phyloP scores from a whole-genome alignment of 108 stramenopile genomes.

The Fistulifera pelliculosa region DNA sequence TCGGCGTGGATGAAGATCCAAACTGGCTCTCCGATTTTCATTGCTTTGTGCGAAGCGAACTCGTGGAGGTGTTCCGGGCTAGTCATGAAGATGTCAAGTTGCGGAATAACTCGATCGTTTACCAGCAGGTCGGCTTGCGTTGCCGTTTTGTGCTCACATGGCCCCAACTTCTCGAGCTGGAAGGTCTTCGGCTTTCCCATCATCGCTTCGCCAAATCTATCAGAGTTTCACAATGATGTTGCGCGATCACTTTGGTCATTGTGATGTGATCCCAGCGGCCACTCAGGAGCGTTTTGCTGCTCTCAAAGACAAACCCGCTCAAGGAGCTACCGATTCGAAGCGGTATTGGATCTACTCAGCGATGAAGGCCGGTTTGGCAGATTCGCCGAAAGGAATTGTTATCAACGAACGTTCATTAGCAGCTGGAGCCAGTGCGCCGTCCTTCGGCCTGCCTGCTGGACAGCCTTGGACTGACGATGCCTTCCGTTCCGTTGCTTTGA shows the following conservation, averaged over 20 bases:
- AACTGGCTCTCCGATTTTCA: constrained; percentile 44
- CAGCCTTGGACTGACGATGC: constrained; percentile 4
- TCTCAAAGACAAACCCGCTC: constrained; percentile 27
- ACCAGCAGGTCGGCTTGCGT: constrained; percentile 39
- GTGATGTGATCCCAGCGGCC: constrained; percentile 14
- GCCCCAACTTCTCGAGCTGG: constrained; percentile 9
- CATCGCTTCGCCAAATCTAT: constrained; percentile 30
- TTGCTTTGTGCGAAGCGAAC: constrained; percentile 34
- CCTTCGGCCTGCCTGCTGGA: neutral
- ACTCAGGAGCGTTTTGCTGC: constrained; percentile 6
- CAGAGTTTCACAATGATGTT: constrained; percentile 45
- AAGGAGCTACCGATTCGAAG: constrained; percentile 37
- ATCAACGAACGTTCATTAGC: constrained; percentile 1
- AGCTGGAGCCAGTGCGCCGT: neutral
- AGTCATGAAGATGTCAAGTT: constrained; percentile 24
- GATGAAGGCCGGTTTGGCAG: constrained; percentile 26
- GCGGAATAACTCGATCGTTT: constrained; percentile 21
- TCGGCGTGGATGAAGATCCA: constrained; percentile 34
- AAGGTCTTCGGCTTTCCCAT: constrained; percentile 36
- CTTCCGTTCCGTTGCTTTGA: constrained; percentile 5
- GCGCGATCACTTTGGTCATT: constrained; percentile 33
- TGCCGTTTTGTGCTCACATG: constrained; percentile 39
- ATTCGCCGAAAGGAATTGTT: constrained; percentile 25
- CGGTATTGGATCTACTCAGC: constrained; percentile 32
- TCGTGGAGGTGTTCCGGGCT: constrained; percentile 35